Percentiles rank a stretch among this genome's conserved stretches.
Conservation (phyloP, 2,329 filamentous ascomycete genomes). For the Diaporthe ampelina region DNA sequence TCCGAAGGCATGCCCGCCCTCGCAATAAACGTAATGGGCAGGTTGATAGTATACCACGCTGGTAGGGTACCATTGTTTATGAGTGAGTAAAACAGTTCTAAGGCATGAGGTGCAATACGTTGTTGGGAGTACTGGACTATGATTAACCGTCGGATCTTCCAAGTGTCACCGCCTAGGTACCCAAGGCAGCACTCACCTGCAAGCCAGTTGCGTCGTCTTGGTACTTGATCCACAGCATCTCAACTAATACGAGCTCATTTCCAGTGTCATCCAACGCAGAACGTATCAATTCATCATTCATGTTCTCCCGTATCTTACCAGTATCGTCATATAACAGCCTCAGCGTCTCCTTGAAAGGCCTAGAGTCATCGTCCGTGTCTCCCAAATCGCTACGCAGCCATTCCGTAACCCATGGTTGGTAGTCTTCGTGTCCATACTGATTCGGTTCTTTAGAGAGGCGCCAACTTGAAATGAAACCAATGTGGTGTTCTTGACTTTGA, state of each 20-base stretch:
- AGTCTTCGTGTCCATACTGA: background rate
- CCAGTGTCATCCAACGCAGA: background rate
- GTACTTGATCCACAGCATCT: conserved; percentile 22
- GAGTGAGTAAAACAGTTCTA: conserved; percentile 2
- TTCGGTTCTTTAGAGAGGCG: conserved; percentile 6
- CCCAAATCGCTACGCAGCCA: conserved; percentile 5
- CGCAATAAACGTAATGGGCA: background rate
- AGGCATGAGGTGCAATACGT: background rate
- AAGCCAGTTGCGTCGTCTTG: background rate
- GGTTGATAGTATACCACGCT: conserved; percentile 1
- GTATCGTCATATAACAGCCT: background rate
- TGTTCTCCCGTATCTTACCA: background rate
- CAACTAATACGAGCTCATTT: background rate
- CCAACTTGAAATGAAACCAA: conserved; percentile 24
- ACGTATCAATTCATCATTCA: background rate
- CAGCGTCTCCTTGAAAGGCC: conserved; percentile 23
- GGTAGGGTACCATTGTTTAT: conserved; percentile 2
- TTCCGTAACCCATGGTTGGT: conserved; percentile 16
- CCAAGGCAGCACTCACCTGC: background rate
- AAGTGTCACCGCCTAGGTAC: background rate
- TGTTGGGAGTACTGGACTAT: background rate
- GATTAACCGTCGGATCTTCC: background rate
- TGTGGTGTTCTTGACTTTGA: background rate
- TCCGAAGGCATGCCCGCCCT: conserved; percentile 14
- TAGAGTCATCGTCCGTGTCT: background rate